Evolutionary conservation across 495 filamentous ascomycete genomes (phyloP).

Genomic region (Penicillium antarcticum): DNA sequence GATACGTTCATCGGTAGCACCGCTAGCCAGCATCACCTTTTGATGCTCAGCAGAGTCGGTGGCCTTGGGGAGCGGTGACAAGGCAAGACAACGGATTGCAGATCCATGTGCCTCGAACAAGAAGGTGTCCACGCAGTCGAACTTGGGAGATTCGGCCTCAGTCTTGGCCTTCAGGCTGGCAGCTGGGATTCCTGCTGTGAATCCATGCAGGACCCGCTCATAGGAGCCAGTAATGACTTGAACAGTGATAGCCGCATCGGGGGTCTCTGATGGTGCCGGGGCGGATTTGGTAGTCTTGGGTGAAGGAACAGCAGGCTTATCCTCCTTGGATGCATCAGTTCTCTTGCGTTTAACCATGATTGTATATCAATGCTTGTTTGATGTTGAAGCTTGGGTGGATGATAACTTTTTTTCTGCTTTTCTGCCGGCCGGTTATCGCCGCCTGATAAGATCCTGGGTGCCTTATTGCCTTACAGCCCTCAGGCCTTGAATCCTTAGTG

Average conservation of each 20-base stretch:
- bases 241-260: slow-evolving; percentile 52
- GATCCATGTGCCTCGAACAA: slow-evolving; percentile 91
- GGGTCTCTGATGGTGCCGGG: slow-evolving; percentile 18
- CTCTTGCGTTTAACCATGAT: slow-evolving; percentile 79
- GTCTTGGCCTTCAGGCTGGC: slow-evolving; percentile 22
- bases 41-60: slow-evolving; percentile 50
- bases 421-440: slow-evolving; percentile 23
- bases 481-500: slow-evolving; percentile 4
- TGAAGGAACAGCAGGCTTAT: slow-evolving; percentile 22
- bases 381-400: slow-evolving; percentile 13
- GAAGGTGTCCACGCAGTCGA: slow-evolving; percentile 87
- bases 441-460: slow-evolving; percentile 9
- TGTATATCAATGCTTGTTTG: slow-evolving; percentile 3
- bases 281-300: slow-evolving; percentile 37
- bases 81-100: slow-evolving; percentile 82
- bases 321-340: slow-evolving; percentile 38
- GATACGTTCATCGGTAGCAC: slow-evolving; percentile 87
- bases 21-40: slow-evolving; percentile 83
- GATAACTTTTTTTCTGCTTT: slow-evolving; percentile 22
- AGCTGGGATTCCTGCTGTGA: slow-evolving; percentile 67
- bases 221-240: slow-evolving; percentile 95
- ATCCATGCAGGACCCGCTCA: slow-evolving; percentile 87
- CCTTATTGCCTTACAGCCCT: slow-evolving; percentile 8
- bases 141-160: slow-evolving; percentile 26
- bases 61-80: slow-evolving; percentile 70